A percentile compares a stretch with the other conserved stretches of the same genome.
Conservation (phyloP, 805 yeast species). For the Cyberlindnera amylophila region DNA sequence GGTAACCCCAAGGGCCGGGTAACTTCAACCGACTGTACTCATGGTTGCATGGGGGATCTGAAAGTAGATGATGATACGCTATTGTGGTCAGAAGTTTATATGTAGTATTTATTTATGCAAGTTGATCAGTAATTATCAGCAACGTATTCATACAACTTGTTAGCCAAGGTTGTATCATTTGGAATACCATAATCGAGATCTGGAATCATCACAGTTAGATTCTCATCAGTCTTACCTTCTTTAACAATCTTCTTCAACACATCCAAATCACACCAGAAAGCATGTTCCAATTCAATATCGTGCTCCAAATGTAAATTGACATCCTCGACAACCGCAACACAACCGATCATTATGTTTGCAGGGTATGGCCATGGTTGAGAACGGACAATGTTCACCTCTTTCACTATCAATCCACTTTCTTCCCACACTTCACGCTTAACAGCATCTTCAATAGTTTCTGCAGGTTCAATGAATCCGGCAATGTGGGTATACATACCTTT, state of each 20-base stretch:
- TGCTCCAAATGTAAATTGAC: slow-evolving; percentile 56
- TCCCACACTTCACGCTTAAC: slow-evolving; percentile 90
- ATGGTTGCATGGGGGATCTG: too few relatives aligned
- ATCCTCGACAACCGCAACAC: slow-evolving; percentile 68
- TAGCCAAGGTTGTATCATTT: slow-evolving; percentile 27
- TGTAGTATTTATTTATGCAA: too few relatives aligned
- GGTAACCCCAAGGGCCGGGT: slow-evolving; percentile 1
- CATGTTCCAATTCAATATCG: slow-evolving; percentile 82
- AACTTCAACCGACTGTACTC: too few relatives aligned
- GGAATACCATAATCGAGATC: slow-evolving; percentile 23
- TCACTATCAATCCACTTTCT: slow-evolving; percentile 73
- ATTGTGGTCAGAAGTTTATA: too few relatives aligned
- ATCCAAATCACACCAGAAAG: slow-evolving; percentile 71
- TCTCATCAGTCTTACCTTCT: slow-evolving; percentile 24
- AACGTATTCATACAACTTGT: slow-evolving; percentile 22
- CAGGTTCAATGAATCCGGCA: slow-evolving; percentile 95
- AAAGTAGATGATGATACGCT: too few relatives aligned
- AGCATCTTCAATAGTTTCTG: slow-evolving; percentile 87
- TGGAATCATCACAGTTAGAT: slow-evolving; percentile 12
- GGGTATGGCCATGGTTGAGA: slow-evolving; percentile 99
- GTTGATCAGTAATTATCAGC: slow-evolving; percentile 20
- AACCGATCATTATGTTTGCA: slow-evolving; percentile 88
- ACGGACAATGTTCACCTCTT: slow-evolving; percentile 54
- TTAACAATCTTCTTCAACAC: slow-evolving; percentile 42
- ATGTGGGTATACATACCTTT: slow-evolving; percentile 70